Percentiles rank a stretch among this genome's conserved stretches.
These are phyloP conservation scores for Hypholoma sublateritium DNA, from an alignment of 768 basidiomycete genomes.

Conservation along the genomic window DNA sequence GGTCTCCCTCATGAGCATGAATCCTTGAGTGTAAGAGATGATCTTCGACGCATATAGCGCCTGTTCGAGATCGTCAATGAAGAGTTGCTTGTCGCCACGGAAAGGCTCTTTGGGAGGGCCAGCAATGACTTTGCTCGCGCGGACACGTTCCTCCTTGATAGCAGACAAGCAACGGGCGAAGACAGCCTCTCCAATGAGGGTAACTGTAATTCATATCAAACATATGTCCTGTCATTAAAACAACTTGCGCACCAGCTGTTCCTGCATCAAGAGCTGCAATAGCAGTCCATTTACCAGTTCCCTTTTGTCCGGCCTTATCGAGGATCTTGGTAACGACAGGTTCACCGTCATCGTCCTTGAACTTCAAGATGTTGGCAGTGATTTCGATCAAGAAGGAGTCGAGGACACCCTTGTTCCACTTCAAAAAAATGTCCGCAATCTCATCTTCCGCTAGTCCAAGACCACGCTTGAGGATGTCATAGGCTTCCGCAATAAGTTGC, in stretches of 20 bases:
- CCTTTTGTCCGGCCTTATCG: slow-evolving; percentile 97
- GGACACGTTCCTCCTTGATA: slow-evolving; percentile 92
- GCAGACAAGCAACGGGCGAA: slow-evolving; percentile 98
- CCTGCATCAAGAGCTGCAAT: slow-evolving; percentile 94
- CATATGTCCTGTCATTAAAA: slow-evolving; percentile 2
- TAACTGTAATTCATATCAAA: slow-evolving; percentile 55
- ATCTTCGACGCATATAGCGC: slow-evolving; percentile 99
- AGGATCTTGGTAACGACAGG: slow-evolving; percentile 93
- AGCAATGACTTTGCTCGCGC: slow-evolving; percentile 87
- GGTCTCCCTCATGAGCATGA: slow-evolving; percentile 99
- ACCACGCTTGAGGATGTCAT: slow-evolving; percentile 97
- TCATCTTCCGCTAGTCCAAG: slow-evolving; percentile 84
- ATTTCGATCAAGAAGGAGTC: slow-evolving; percentile 99
- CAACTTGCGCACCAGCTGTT: slow-evolving; percentile 60
- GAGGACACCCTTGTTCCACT: slow-evolving; percentile 98
- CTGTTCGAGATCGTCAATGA: slow-evolving; percentile 99
- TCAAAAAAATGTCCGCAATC: slow-evolving; percentile 91
- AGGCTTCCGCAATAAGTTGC: slow-evolving; percentile 98
- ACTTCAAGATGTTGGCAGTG: slow-evolving; percentile 94
- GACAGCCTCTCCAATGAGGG: slow-evolving; percentile 98
- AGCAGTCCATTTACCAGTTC: slow-evolving; percentile 99
- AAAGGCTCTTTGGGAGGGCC: slow-evolving; percentile 93
- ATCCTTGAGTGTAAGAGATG: slow-evolving; percentile 99
- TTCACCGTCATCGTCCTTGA: slow-evolving; percentile 93
- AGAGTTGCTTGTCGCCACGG: slow-evolving; percentile 97